phyloP scores from a whole-genome alignment of 352 stramenopile species.

The Globisporangium rhizosaccharum region DNA sequence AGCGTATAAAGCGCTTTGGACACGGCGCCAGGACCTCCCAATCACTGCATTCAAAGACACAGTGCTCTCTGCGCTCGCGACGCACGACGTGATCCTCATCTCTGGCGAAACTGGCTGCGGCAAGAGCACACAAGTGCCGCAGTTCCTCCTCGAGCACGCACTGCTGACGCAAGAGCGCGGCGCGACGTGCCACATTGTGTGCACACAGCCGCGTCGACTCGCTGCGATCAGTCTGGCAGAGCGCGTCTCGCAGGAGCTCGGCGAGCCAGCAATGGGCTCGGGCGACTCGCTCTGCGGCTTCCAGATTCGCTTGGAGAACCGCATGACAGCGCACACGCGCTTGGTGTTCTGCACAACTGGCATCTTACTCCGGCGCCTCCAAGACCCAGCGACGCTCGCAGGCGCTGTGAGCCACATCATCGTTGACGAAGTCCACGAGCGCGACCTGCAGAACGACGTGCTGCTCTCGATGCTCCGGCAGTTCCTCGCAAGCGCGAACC shows the following conservation, averaged over 20 bases:
- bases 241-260: conserved; percentile 92
- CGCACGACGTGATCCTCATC: conserved; percentile 91
- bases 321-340: conserved; percentile 75
- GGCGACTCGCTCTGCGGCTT: conserved; percentile 80
- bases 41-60: conserved; percentile 72
- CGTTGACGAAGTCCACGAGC: conserved; percentile 98
- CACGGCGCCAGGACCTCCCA: conserved; percentile 57
- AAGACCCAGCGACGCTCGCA: conserved; percentile 68
- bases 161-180: conserved; percentile 54
- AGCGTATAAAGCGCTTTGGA: conserved; percentile 34
- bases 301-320: conserved; percentile 92
- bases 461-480: conserved; percentile 89
- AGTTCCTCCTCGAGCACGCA: conserved; percentile 94
- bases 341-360: conserved; percentile 96
- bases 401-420: conserved; percentile 95
- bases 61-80: conserved; percentile 73
- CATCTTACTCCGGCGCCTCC: conserved; percentile 90
- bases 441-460: conserved; percentile 91
- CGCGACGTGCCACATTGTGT: conserved; percentile 91
- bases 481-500: conserved; percentile 54
- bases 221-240: conserved; percentile 93
- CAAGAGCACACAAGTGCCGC: conserved; percentile 95
- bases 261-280: conserved; percentile 59
- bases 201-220: conserved; percentile 94
- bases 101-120: conserved; percentile 94